Base-by-base conservation (phyloP, 1,284 basidiomycete genomes). In the Rhodotorula sp. region DNA sequence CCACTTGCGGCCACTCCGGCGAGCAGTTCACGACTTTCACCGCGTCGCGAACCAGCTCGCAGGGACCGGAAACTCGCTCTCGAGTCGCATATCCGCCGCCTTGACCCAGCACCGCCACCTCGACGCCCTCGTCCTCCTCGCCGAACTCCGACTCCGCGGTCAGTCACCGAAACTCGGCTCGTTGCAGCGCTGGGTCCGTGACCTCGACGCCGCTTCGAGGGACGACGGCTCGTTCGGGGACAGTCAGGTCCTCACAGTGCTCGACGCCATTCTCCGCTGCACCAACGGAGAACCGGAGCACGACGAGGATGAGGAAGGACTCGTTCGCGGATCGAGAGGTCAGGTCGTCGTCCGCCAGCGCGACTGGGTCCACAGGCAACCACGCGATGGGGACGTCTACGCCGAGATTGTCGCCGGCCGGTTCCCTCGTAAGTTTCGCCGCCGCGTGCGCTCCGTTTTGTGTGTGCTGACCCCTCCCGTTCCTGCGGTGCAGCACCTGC, bases 161-260 rank as follows among this genome's bases (percentile, higher is more conserved):
- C 80, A 84, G 19, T 78, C 83, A 7, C 85, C 85, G 18, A 86
- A 86, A 74, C 83, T 87, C n/a, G 86, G 86, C 16, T 83, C 85
- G 4, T 79, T 87, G 14, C 85, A 87, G 75, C 81, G 85, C 31
- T 86, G 86, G 85, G 85, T 86, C 16, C 79, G 86, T 43, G 86
- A 87, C 74, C 86, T 85, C 76, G 86, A 87, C 78, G 85, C 85
- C 0, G 83, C 82, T 12, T 81, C 81, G 2, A 78, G 80, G 8
- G 80, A 80, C 62, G 75, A 69, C 68, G 78, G 68, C 68, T 80
- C 67, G 77, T 81, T 78, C 62, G 78, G 72, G 38, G 82, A 82
- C 63, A 81, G 80, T 47, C 78, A 83, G 64, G 81, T 82, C 8
- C 81, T 83, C 80, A 79, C 82, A 74, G 80, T 86, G 59, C 79